Conservation (phyloP, 2,329 filamentous ascomycete genomes). For the Aspergillus fijiensis region DNA sequence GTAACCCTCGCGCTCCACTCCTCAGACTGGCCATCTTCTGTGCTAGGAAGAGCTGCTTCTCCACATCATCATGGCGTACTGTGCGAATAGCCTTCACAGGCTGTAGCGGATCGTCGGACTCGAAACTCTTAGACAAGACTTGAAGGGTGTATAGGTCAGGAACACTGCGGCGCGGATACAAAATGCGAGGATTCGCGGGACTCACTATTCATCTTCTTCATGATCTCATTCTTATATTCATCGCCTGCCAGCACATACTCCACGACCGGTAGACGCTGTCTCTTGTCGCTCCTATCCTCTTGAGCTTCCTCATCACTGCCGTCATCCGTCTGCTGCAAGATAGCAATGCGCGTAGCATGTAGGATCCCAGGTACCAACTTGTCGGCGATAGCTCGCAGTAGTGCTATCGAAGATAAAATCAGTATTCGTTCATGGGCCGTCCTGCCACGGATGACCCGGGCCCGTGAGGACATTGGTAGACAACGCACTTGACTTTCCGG, state of each 20-base stretch:
- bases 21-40: constrained; percentile 72
- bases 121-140: constrained; percentile 62
- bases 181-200: neutral
- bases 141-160: too few relatives aligned
- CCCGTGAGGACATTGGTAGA: neutral
- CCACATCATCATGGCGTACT: constrained; percentile 62
- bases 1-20: constrained; percentile 72
- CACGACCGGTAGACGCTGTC: constrained; percentile 53
- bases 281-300: constrained; percentile 8
- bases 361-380: constrained; percentile 77
- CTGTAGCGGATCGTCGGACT: constrained; percentile 56
- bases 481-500: constrained; percentile 71
- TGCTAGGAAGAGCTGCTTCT: constrained; percentile 64
- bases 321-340: constrained; percentile 65
- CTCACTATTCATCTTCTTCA: constrained; percentile 61
- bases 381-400: constrained; percentile 72
- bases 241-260: constrained; percentile 64
- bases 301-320: neutral
- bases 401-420: constrained; percentile 50
- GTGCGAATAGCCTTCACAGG: constrained; percentile 62
- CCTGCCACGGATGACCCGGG: neutral
- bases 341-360: constrained; percentile 62
- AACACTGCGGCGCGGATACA: neutral
- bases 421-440: neutral
- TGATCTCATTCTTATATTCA: constrained; percentile 51